Percentiles rank a stretch among this genome's conserved stretches.
phyloP scores from a whole-genome alignment of 2,329 filamentous ascomycete genomes.

The Dactylellina cionopaga region DNA sequence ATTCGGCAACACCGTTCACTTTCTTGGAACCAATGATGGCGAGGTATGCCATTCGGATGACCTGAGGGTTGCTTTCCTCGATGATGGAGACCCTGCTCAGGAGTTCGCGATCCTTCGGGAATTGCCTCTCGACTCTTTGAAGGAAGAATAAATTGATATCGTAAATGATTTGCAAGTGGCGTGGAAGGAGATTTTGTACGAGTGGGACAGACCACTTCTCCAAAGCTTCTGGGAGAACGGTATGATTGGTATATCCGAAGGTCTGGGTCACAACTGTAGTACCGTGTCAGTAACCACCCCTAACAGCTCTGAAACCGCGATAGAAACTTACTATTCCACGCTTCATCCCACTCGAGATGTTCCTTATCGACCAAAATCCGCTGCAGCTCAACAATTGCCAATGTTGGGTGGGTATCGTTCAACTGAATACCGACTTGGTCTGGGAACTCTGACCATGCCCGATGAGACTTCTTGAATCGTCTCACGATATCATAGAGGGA shows the following conservation, averaged over 20 bases:
- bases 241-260: conserved; percentile 99
- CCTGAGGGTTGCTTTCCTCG: conserved; percentile 95
- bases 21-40: conserved; percentile 98
- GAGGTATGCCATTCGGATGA: conserved; percentile 96
- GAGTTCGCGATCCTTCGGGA: conserved; percentile 88
- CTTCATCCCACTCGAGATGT: conserved; percentile 90
- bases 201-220: conserved; percentile 98
- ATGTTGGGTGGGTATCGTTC: conserved; percentile 95
- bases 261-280: conserved; percentile 64
- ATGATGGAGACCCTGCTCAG: conserved; percentile 92
- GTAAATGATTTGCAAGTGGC: conserved; percentile 96
- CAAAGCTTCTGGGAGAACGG: conserved; percentile 91
- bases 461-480: conserved; percentile 96
- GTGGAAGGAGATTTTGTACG: conserved; percentile 88
- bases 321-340: conserved; percentile 78
- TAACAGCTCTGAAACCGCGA: neutral
- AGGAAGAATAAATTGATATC: conserved; percentile 97
- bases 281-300: neutral
- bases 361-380: conserved; percentile 90
- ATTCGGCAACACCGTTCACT: conserved; percentile 96
- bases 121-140: conserved; percentile 86
- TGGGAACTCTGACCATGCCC: conserved; percentile 88
- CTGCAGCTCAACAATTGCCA: conserved; percentile 95
- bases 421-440: conserved; percentile 97
- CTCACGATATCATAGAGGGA: conserved; percentile 96